Evolutionary conservation across 352 stramenopile species (phyloP), one percentile per base, ranked within the genome.

Genomic region (Phytophthora pinifolia): DNA sequence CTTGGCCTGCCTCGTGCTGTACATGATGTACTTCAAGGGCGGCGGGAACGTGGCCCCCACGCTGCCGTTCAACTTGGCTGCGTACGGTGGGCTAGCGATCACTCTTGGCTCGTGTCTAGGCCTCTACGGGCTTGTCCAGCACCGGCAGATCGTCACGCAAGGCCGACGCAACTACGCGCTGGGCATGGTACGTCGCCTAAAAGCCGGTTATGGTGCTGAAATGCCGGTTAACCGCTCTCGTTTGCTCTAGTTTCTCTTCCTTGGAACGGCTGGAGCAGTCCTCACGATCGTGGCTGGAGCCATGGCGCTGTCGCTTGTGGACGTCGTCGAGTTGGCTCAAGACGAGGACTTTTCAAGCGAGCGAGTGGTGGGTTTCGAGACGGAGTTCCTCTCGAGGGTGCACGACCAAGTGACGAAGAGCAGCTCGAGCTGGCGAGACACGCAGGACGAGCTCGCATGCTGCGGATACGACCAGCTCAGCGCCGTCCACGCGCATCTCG

Each of bases 21-120:
- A 86, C 25, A 54, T 82, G 13, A 56, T 85, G 17, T 88, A 78
- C 50, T 81, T 86, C 41, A 72, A 87, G 47, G 65, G 79, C 6
- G 80, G 82, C 27, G 77, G 74, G 1, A 64, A 72, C 22, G 68
- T 89, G 17, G 66, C 75, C 4, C 75, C 79, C 5, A 57, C 57
- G 3, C 54, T 83, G 0, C 70, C 74, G 25, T 86, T 84, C 46
- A 75, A 73, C 50, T 37, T 88, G 22, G 72, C 76, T 12, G 70
- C 72, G 12, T 86, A 78, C 42, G 78, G 69, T 6, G 73, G 70
- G 1, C 39, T 85, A 1, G 70, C 50, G 4, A 44, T 86, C 31
- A 49, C 73, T 2, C 30, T 87, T n/a, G 64, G 79, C 6, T 79
- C 71, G 2, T 44, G 65, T 25, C 43, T 80, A 0, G 69, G 79